A percentile compares a stretch with the other conserved stretches of the same genome.
Conservation (phyloP, 2,329 filamentous ascomycete species). For the Ophiostoma sp. region DNA sequence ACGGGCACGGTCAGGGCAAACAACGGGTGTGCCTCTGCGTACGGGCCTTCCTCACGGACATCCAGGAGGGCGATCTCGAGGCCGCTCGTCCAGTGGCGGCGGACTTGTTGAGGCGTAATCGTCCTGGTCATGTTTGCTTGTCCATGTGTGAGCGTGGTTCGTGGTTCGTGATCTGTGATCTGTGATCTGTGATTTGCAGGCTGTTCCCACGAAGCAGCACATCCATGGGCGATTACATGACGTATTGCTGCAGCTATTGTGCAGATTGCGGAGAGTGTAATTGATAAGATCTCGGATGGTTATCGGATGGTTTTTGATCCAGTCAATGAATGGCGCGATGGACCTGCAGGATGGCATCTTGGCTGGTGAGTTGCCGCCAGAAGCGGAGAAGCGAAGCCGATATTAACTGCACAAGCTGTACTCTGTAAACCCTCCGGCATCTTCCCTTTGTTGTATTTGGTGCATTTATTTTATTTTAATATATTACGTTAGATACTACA, state of each 20-base stretch:
- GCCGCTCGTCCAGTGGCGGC: constrained; percentile 17
- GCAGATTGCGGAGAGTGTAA: not conserved
- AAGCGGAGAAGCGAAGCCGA: not conserved
- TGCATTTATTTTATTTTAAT: not conserved
- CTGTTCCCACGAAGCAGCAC: not conserved
- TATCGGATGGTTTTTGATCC: constrained; percentile 11
- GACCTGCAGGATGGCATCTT: constrained; percentile 13
- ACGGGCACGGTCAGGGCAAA: constrained; percentile 22
- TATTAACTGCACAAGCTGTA: not conserved
- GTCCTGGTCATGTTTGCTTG: not conserved
- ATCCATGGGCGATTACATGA: not conserved
- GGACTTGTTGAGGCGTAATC: constrained; percentile 15
- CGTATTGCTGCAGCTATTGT: not conserved
- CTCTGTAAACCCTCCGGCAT: not conserved
- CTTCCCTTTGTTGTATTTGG: not conserved
- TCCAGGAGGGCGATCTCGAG: constrained; percentile 21
- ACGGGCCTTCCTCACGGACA: constrained; percentile 22
- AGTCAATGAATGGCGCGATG: constrained; percentile 14
- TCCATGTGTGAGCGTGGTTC: not conserved
- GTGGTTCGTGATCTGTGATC: too few relatives aligned
- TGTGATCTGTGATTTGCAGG: not conserved
- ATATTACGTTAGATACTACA: not conserved
- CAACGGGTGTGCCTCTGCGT: constrained; percentile 19
- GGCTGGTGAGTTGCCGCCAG: not conserved
- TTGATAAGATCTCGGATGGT: constrained; percentile 15